These are phyloP conservation scores for Rhizodiscina lignyota DNA, from an alignment of 495 filamentous ascomycete genomes.

Conservation along the genomic window DNA sequence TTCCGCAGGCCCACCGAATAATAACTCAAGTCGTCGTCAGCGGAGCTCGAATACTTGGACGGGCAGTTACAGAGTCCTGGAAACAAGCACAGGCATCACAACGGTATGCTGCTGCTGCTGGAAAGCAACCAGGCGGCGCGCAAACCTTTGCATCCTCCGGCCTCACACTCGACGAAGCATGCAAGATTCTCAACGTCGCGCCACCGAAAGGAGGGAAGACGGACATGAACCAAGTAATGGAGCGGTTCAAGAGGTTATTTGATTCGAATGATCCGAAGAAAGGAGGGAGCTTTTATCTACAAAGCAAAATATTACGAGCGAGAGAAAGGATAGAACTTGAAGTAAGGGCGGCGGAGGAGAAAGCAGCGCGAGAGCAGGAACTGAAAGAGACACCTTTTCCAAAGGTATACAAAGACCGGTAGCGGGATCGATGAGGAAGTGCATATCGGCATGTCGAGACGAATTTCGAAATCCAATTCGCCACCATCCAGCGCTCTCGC, in stretches of 20 bases:
- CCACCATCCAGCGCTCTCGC: too few relatives aligned
- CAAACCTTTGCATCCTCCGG: slow-evolving; percentile 44
- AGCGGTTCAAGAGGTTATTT: slow-evolving; percentile 87
- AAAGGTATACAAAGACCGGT: slow-evolving; percentile 84
- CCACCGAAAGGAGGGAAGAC: slow-evolving; percentile 63
- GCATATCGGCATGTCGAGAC: neutral
- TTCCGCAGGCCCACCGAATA: slow-evolving; percentile 75
- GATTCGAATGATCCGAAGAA: slow-evolving; percentile 87
- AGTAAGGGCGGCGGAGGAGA: slow-evolving; percentile 33
- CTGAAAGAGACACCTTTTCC: slow-evolving; percentile 77
- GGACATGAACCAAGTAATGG: slow-evolving; percentile 59
- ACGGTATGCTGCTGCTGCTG: slow-evolving; percentile 57
- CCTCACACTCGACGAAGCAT: slow-evolving; percentile 87
- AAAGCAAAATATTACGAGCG: slow-evolving; percentile 87
- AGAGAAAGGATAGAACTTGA: slow-evolving; percentile 86
- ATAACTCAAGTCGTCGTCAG: slow-evolving; percentile 84
- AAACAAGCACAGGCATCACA: slow-evolving; percentile 59
- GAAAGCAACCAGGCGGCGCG: slow-evolving; percentile 26
- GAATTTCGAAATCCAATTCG: neutral
- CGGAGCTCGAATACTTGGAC: slow-evolving; percentile 78
- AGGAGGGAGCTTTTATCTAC: slow-evolving; percentile 92
- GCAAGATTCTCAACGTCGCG: slow-evolving; percentile 93
- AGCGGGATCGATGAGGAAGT: too few relatives aligned
- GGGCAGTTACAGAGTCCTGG: slow-evolving; percentile 52
- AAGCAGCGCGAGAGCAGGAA: slow-evolving; percentile 43